A percentile compares a stretch with the other conserved stretches of the same genome.
Evolutionary conservation across 768 basidiomycete species (phyloP).

Genomic region (Wakefieldia striispora): DNA sequence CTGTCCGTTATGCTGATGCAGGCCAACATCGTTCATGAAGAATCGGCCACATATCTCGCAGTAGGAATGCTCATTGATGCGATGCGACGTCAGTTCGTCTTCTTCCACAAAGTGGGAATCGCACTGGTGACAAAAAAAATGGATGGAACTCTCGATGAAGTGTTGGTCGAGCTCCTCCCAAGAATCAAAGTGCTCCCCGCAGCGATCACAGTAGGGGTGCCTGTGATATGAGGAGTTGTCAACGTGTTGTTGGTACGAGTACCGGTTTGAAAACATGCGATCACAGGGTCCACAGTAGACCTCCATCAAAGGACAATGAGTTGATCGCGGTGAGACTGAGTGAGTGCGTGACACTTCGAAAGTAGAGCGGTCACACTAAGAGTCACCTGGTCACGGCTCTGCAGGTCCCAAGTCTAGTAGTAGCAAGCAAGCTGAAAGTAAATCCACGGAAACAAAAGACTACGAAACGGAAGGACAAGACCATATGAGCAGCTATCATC

Average conservation of each 20-base stretch:
- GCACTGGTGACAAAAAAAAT: constrained; percentile 55
- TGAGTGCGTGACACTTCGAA: too few relatives aligned
- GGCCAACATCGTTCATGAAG: too few relatives aligned
- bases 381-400: too few relatives aligned
- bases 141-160: constrained; percentile 46
- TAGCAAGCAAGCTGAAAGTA: too few relatives aligned
- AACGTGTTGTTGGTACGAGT: constrained; percentile 37
- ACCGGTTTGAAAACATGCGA: constrained; percentile 29
- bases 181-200: constrained; percentile 44
- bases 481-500: too few relatives aligned
- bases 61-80: too few relatives aligned
- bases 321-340: too few relatives aligned
- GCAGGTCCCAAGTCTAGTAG: too few relatives aligned
- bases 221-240: constrained; percentile 39
- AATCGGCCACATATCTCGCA: constrained; percentile 39
- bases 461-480: too few relatives aligned
- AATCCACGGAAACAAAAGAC: too few relatives aligned
- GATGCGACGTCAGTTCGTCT: constrained; percentile 40
- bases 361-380: too few relatives aligned
- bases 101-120: constrained; percentile 38
- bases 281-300: too few relatives aligned
- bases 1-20: constrained; percentile 49
- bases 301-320: constrained; percentile 17
- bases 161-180: constrained; percentile 44
- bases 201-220: constrained; percentile 39